Evolutionary conservation across 257 asterid species (phyloP).

Genomic region (Leonotis leonurus): DNA sequence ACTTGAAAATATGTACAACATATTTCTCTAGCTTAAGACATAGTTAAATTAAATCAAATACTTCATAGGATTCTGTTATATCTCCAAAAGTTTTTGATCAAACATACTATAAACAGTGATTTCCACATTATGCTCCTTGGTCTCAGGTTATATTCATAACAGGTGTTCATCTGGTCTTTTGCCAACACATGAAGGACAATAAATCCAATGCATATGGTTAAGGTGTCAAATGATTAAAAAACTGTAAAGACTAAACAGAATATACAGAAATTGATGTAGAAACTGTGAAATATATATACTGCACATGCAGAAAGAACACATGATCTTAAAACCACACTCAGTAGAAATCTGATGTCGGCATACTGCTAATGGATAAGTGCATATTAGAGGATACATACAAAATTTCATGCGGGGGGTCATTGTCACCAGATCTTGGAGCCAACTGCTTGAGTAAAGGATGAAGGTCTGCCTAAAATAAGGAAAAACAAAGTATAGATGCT

Average conservation of each 20-base stretch:
- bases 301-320: conserved; percentile 5
- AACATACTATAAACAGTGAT: background rate
- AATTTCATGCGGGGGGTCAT: conserved; percentile 46
- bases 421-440: conserved; percentile 41
- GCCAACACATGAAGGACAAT: too few species aligned
- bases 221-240: conserved; percentile 3
- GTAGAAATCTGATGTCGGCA: background rate
- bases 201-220: too few species aligned
- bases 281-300: background rate
- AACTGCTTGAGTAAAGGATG: conserved; percentile 84
- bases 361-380: conserved; percentile 5
- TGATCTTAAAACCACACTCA: background rate
- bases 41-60: background rate
- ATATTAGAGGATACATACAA: conserved; percentile 53
- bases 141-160: background rate
- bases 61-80: background rate
- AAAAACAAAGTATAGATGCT: conserved; percentile 14
- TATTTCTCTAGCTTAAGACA: background rate
- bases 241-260: background rate
- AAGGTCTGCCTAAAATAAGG: conserved; percentile 57
- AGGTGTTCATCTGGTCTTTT: background rate
- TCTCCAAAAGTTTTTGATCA: background rate
- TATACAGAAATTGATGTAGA: too few species aligned
- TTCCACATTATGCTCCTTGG: background rate
- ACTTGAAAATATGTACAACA: background rate